These are phyloP conservation scores for Moesziomyces sp. DNA, from an alignment of 1,284 basidiomycete genomes.

Conservation along the genomic window DNA sequence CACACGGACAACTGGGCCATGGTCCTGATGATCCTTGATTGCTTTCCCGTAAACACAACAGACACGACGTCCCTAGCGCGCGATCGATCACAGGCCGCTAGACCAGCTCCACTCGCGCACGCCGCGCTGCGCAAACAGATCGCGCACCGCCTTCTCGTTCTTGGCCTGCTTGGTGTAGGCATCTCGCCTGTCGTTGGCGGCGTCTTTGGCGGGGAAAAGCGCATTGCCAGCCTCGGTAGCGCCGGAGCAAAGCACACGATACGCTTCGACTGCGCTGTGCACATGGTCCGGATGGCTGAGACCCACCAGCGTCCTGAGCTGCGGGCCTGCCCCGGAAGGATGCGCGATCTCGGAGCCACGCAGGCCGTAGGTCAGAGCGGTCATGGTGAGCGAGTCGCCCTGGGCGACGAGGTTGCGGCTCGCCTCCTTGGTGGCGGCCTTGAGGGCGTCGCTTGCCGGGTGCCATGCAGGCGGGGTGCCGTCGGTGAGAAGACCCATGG, in stretches of 20 bases:
- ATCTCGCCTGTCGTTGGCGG: slow-evolving; percentile 2
- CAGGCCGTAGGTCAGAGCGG: slow-evolving; percentile 60
- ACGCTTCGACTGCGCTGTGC: slow-evolving; percentile 58
- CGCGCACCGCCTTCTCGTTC: slow-evolving; percentile 22
- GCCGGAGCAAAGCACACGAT: slow-evolving; percentile 46
- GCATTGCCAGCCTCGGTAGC: slow-evolving; percentile 10
- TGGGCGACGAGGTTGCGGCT: slow-evolving; percentile 22
- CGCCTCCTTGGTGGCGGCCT: slow-evolving; percentile 67
- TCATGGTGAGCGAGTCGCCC: slow-evolving; percentile 46
- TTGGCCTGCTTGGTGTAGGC: slow-evolving; percentile 28
- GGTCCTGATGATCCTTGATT: background rate
- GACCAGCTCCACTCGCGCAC: slow-evolving; percentile 52
- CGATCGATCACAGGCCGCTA: slow-evolving; percentile 23
- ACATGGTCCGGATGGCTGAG: slow-evolving; percentile 64
- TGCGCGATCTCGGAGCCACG: slow-evolving; percentile 41
- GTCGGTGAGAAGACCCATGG: slow-evolving; percentile 86
- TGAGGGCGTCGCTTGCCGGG: slow-evolving; percentile 76
- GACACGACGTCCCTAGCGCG: too few species aligned
- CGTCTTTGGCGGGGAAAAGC: slow-evolving; percentile 6
- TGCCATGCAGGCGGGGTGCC: slow-evolving; percentile 81
- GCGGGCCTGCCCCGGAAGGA: slow-evolving; percentile 12
- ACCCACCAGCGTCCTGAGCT: slow-evolving; percentile 60
- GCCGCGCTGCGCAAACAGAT: slow-evolving; percentile 26
- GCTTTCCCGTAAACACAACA: background rate
- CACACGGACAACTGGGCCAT: background rate